Percentiles rank a stretch among this genome's conserved stretches.
Evolutionary conservation across 805 yeast genomes (phyloP).

Genomic region (Komagataella pseudopastoris): DNA sequence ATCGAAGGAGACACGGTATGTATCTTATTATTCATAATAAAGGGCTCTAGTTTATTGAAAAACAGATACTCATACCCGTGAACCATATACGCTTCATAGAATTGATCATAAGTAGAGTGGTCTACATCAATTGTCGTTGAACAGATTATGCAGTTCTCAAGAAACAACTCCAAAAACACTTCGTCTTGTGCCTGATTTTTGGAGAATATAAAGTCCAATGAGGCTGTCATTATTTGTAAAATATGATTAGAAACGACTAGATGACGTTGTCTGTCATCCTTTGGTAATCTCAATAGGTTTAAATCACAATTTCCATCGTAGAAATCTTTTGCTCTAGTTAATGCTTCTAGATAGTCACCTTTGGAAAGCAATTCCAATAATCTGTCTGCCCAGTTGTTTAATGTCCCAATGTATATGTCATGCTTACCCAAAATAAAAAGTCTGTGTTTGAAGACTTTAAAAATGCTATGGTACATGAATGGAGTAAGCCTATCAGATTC

Average conservation of each 20-base stretch:
- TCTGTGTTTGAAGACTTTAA: slow-evolving; percentile 26
- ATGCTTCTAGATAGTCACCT: slow-evolving; percentile 39
- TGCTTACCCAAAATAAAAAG: slow-evolving; percentile 39
- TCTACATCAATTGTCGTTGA: slow-evolving; percentile 22
- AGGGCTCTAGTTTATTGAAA: slow-evolving; percentile 38
- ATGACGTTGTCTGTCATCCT: slow-evolving; percentile 26
- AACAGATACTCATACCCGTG: slow-evolving; percentile 23
- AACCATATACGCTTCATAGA: slow-evolving; percentile 28
- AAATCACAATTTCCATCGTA: slow-evolving; percentile 37
- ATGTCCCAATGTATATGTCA: slow-evolving; percentile 41
- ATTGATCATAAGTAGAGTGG: slow-evolving; percentile 24
- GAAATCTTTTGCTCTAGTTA: slow-evolving; percentile 38
- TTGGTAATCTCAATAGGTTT: slow-evolving; percentile 45
- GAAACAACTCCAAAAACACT: slow-evolving; percentile 16
- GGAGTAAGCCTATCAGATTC: background rate
- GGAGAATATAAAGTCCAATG: slow-evolving; percentile 28
- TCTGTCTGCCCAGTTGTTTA: slow-evolving; percentile 60
- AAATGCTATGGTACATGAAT: slow-evolving; percentile 11
- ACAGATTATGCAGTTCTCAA: slow-evolving; percentile 25
- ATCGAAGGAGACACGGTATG: slow-evolving; percentile 45
- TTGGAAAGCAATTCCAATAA: slow-evolving; percentile 31
- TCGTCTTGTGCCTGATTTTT: slow-evolving; percentile 6
- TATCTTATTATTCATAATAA: slow-evolving; percentile 33
- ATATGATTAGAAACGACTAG: slow-evolving; percentile 35
- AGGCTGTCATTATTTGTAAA: slow-evolving; percentile 41